Evolutionary conservation across 371 early-diverging fungal genomes (phyloP).

Genomic region (Chytridiales sp.): DNA sequence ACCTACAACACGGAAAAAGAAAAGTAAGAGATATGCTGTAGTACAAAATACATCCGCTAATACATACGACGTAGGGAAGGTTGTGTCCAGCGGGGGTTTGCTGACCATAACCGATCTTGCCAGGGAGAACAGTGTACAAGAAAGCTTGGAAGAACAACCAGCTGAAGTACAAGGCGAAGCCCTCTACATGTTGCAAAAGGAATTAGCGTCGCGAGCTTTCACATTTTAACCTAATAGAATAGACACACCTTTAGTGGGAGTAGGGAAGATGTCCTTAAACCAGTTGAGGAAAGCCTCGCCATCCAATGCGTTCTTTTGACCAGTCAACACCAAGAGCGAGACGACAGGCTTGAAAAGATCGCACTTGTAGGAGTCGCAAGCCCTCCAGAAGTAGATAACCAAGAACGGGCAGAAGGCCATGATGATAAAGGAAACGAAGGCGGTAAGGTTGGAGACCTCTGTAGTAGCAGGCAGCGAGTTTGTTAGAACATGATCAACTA

Average conservation of each 20-base stretch:
- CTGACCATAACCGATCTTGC: conserved; percentile 71
- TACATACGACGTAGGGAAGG: conserved; percentile 58
- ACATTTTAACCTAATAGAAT: neutral
- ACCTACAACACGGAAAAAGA: conserved; percentile 46
- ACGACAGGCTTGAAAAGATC: conserved; percentile 59
- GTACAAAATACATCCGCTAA: neutral
- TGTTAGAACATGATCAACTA: too few relatives aligned
- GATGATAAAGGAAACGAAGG: conserved; percentile 49
- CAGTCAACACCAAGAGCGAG: conserved; percentile 33
- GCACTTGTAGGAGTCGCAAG: conserved; percentile 65
- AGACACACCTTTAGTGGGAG: conserved; percentile 38
- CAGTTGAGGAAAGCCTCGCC: conserved; percentile 13
- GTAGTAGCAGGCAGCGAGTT: too few relatives aligned
- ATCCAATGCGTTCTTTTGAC: conserved; percentile 6
- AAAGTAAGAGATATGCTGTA: neutral
- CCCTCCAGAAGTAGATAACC: conserved; percentile 65
- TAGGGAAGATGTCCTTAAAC: conserved; percentile 34
- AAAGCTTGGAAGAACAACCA: conserved; percentile 74
- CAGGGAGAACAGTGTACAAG: conserved; percentile 66
- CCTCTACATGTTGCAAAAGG: conserved; percentile 29
- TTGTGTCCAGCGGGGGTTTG: conserved; percentile 78
- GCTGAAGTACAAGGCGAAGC: conserved; percentile 53
- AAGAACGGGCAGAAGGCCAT: conserved; percentile 63
- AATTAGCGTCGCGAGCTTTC: neutral
- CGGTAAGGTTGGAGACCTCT: conserved; percentile 55